Percentiles rank a stretch among this genome's conserved stretches.
phyloP scores from a whole-genome alignment of 2,329 filamentous ascomycete genomes.

The Claviceps monticola region DNA sequence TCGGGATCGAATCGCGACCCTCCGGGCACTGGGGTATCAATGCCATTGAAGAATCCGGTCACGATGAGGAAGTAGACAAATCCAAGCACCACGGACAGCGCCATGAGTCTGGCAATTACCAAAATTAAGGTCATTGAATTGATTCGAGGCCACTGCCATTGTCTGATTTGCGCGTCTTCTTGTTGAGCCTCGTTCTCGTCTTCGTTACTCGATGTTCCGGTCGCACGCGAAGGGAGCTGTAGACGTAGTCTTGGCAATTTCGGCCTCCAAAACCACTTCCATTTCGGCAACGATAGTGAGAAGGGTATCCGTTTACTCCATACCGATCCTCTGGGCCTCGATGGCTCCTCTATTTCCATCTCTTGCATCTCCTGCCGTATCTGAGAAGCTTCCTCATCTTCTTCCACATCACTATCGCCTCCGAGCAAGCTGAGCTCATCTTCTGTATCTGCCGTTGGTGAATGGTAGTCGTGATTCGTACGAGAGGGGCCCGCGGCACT shows the following conservation, averaged over 20 bases:
- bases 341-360: slow-evolving; percentile 69
- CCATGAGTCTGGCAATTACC: slow-evolving; percentile 59
- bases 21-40: slow-evolving; percentile 46
- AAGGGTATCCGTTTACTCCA: slow-evolving; percentile 45
- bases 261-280: slow-evolving; percentile 42
- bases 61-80: slow-evolving; percentile 78
- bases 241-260: slow-evolving; percentile 38
- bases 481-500: slow-evolving; percentile 26
- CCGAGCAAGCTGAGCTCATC: slow-evolving; percentile 47
- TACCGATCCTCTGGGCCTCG: slow-evolving; percentile 26
- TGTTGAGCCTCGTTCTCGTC: slow-evolving; percentile 2
- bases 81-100: slow-evolving; percentile 58
- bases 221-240: slow-evolving; percentile 27
- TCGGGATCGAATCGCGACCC: slow-evolving; percentile 70
- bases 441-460: slow-evolving; percentile 69
- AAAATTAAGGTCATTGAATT: slow-evolving; percentile 36
- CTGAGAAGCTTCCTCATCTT: slow-evolving; percentile 44
- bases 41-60: slow-evolving; percentile 63
- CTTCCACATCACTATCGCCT: slow-evolving; percentile 28
- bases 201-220: slow-evolving; percentile 10
- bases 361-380: slow-evolving; percentile 76
- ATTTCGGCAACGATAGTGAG: slow-evolving; percentile 36
- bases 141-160: slow-evolving; percentile 22
- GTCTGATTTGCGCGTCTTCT: slow-evolving; percentile 12
- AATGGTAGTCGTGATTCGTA: slow-evolving; percentile 49